A percentile compares a stretch with the other conserved stretches of the same genome.
Conservation (phyloP, 2,329 filamentous ascomycete species). For the Tolypocladium nubicola region DNA sequence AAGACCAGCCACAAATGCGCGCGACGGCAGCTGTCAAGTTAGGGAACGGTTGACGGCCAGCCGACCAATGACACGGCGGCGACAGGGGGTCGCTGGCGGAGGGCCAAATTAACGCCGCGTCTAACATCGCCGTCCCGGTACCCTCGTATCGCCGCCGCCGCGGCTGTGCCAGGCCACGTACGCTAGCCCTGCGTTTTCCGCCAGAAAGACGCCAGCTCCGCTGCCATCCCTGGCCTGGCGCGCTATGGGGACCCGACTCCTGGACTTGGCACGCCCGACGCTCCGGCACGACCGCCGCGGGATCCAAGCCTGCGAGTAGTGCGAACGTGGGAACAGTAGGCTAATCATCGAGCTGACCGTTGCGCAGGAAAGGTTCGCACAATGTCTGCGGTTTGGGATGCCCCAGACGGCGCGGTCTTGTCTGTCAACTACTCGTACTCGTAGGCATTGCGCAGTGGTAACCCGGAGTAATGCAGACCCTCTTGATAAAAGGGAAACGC, state of each 20-base stretch:
- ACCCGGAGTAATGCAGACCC: not conserved
- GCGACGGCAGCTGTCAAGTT: not conserved
- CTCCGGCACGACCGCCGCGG: not conserved
- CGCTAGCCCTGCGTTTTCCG: conserved; percentile 2
- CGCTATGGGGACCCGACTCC: not conserved
- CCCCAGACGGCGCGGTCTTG: not conserved
- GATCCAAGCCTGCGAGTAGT: not conserved
- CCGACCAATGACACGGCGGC: conserved; percentile 2
- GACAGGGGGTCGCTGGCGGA: not conserved
- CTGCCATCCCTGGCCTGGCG: not conserved
- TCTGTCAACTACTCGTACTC: not conserved
- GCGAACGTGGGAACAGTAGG: not conserved
- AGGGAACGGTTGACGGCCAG: not conserved
- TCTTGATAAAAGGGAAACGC: not conserved
- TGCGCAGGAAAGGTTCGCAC: not conserved
- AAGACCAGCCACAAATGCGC: not conserved
- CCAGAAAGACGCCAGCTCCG: not conserved
- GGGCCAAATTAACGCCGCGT: conserved; percentile 5
- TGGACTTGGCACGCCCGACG: not conserved
- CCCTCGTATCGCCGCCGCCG: conserved; percentile 6
- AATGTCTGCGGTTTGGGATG: not conserved
- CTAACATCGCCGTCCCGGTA: conserved; percentile 2
- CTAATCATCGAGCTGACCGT: not conserved
- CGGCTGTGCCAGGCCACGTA: conserved; percentile 9
- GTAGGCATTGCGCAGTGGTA: not conserved